phyloP scores from a whole-genome alignment of 2,329 filamentous ascomycete genomes.

The Aspergillus ochraceoroseus region DNA sequence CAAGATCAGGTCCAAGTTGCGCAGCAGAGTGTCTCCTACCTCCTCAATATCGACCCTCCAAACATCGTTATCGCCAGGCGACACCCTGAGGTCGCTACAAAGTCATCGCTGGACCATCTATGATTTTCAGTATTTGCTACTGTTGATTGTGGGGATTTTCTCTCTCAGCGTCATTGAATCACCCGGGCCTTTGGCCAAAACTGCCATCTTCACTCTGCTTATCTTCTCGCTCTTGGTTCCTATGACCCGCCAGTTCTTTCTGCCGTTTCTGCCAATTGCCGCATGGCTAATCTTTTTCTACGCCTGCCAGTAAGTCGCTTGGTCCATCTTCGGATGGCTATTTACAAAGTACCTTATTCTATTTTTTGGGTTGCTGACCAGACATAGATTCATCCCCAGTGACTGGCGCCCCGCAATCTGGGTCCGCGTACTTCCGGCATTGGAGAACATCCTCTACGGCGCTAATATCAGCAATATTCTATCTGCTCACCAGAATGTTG shows the following conservation, averaged over 20 bases:
- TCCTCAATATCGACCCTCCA: slow-evolving; percentile 71
- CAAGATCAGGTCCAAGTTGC: slow-evolving; percentile 64
- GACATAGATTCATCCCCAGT: slow-evolving; percentile 72
- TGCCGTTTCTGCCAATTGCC: slow-evolving; percentile 79
- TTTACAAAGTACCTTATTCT: background rate
- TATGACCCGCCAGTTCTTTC: slow-evolving; percentile 81
- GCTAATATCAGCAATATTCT: slow-evolving; percentile 94
- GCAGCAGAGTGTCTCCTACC: slow-evolving; percentile 60
- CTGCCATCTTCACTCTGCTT: slow-evolving; percentile 62
- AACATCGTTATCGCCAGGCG: slow-evolving; percentile 73
- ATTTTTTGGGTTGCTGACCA: slow-evolving; percentile 26
- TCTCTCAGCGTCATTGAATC: slow-evolving; percentile 74
- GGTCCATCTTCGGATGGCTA: background rate
- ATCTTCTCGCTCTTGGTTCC: slow-evolving; percentile 71
- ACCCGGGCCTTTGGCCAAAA: slow-evolving; percentile 73
- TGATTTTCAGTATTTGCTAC: slow-evolving; percentile 77
- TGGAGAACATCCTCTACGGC: slow-evolving; percentile 95
- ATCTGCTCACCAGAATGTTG: slow-evolving; percentile 76
- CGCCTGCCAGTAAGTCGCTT: slow-evolving; percentile 72
- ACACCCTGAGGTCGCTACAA: slow-evolving; percentile 70
- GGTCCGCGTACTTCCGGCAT: slow-evolving; percentile 87
- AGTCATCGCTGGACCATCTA: slow-evolving; percentile 74
- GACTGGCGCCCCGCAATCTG: slow-evolving; percentile 90
- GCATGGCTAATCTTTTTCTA: slow-evolving; percentile 90
- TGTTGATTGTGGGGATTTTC: slow-evolving; percentile 72